Conservation (phyloP, 345 rosid genomes). For the Cardamine chenopodiifolia region DNA sequence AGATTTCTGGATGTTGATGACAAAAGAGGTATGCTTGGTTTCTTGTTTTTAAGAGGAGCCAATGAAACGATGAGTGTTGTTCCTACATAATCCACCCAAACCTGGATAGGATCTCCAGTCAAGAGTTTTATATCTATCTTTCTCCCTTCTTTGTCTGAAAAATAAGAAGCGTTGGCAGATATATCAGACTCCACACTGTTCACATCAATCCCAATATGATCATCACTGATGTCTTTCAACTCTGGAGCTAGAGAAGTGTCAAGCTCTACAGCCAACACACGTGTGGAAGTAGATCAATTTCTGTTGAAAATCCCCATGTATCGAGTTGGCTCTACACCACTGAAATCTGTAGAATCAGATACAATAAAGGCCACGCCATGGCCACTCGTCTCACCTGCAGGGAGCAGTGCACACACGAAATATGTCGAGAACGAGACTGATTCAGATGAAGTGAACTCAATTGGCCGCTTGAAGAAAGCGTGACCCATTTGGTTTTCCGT, state of each 20-base stretch:
- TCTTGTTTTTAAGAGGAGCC: conserved; percentile 43
- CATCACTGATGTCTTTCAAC: conserved; percentile 48
- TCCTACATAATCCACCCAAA: conserved; percentile 64
- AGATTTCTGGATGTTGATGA: conserved; percentile 47
- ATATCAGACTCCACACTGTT: conserved; percentile 44
- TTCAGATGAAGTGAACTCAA: conserved; percentile 47
- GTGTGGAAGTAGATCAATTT: conserved; percentile 43
- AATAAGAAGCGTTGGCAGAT: conserved; percentile 50
- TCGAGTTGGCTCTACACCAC: conserved; percentile 14
- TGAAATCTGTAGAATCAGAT: conserved; percentile 37
- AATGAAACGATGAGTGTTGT: conserved; percentile 51
- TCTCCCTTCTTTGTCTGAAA: conserved; percentile 32
- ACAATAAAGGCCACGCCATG: conserved; percentile 53
- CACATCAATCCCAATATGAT: conserved; percentile 71
- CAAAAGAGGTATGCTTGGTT: conserved; percentile 59
- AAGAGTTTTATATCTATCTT: conserved; percentile 41
- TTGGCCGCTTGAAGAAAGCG: conserved; percentile 47
- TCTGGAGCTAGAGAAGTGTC: conserved; percentile 53
- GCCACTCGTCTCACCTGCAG: conserved; percentile 43
- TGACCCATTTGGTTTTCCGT: conserved; percentile 41
- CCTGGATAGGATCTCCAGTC: conserved; percentile 54
- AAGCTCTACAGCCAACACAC: conserved; percentile 61
- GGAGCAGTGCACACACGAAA: conserved; percentile 48
- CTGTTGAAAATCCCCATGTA: conserved; percentile 58
- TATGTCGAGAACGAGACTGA: conserved; percentile 45